Evolutionary conservation across 768 basidiomycete genomes (phyloP).

Genomic region (Lentinula sp.): DNA sequence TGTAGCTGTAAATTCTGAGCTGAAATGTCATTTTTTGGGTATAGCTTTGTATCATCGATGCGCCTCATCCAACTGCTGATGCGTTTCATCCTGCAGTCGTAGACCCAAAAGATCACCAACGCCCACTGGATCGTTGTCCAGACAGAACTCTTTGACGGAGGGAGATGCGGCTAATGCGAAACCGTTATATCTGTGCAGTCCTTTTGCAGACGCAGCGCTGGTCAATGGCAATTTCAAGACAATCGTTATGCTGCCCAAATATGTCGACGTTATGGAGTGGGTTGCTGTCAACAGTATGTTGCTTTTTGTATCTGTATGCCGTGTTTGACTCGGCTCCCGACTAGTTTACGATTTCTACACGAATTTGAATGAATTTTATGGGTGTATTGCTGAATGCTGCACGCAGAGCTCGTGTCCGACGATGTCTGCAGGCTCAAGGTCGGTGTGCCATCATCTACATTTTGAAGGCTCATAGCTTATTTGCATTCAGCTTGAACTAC

Average conservation of each 20-base stretch:
- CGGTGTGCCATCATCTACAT: slow-evolving; percentile 20
- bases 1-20: not conserved
- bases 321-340: not conserved
- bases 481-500: slow-evolving; percentile 71
- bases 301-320: not conserved
- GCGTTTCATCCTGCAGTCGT: slow-evolving; percentile 6
- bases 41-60: slow-evolving; percentile 3
- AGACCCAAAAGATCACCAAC: slow-evolving; percentile 32
- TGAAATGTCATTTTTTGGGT: slow-evolving; percentile 31
- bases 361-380: slow-evolving; percentile 96
- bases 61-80: not conserved
- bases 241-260: slow-evolving; percentile 93
- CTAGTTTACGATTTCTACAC: slow-evolving; percentile 96
- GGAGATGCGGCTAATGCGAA: slow-evolving; percentile 31
- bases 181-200: slow-evolving; percentile 86
- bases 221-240: slow-evolving; percentile 99
- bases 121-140: slow-evolving; percentile 20
- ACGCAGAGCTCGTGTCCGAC: slow-evolving; percentile 85
- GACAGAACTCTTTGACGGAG: slow-evolving; percentile 28
- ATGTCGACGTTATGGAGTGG: slow-evolving; percentile 95
- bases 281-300: slow-evolving; percentile 87
- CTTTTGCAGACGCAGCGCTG: slow-evolving; percentile 91
- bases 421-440: slow-evolving; percentile 89
- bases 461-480: not conserved
- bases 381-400: slow-evolving; percentile 88